phyloP scores from a whole-genome alignment of 2,329 filamentous ascomycete species.

The Apiospora kogelbergensis region DNA sequence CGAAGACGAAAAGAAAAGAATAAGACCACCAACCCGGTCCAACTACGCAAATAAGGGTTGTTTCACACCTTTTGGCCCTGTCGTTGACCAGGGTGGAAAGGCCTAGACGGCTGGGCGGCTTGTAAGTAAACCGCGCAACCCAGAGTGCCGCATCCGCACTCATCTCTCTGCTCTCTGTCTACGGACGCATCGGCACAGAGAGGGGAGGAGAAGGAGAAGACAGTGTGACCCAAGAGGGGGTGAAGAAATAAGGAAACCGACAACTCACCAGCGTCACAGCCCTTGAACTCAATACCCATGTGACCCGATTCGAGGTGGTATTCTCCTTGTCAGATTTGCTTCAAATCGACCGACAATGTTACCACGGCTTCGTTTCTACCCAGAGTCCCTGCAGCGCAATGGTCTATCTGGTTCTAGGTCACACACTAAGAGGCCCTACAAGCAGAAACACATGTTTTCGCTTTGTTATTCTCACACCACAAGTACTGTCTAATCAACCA shows the following conservation, averaged over 20 bases:
- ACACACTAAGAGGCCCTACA: not conserved
- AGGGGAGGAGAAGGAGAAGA: not conserved
- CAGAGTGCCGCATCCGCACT: not conserved
- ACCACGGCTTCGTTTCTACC: not conserved
- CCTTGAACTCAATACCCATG: not conserved
- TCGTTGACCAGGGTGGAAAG: not conserved
- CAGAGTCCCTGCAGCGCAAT: not conserved
- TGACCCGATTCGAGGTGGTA: not conserved
- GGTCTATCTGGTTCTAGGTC: not conserved
- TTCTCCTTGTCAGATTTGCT: not conserved
- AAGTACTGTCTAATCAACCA: too few species aligned
- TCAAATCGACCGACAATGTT: not conserved
- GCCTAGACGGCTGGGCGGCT: not conserved
- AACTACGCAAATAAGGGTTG: conserved; percentile 2
- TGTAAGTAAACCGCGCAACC: not conserved
- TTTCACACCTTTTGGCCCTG: not conserved
- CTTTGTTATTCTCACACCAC: not conserved
- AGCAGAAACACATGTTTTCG: not conserved
- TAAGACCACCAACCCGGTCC: not conserved
- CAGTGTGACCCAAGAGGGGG: not conserved
- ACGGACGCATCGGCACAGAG: not conserved
- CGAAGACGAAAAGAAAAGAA: not conserved
- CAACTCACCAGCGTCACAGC: not conserved
- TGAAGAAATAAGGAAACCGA: not conserved
- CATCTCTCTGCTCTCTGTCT: too few species aligned